Conservation (phyloP, 2,329 filamentous ascomycete species). For the Myriosclerotinia duriaeana region DNA sequence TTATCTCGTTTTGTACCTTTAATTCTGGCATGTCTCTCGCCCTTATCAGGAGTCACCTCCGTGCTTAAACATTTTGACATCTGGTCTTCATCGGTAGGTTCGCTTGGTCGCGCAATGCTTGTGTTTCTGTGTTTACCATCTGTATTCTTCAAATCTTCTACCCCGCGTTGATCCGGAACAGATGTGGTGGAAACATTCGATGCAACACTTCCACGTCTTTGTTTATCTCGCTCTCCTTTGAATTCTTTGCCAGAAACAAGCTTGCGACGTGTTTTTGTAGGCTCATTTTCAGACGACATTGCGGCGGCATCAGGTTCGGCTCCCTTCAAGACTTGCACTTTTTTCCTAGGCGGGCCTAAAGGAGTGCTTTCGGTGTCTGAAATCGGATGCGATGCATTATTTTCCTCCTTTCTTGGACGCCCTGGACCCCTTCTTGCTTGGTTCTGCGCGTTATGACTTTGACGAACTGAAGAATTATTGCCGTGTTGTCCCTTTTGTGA, state of each 20-base stretch:
- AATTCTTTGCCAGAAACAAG: conserved; percentile 63
- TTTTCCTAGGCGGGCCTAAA: conserved; percentile 47
- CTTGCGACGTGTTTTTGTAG: conserved; percentile 58
- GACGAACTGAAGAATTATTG: conserved; percentile 28
- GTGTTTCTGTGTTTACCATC: conserved; percentile 45
- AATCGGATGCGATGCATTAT: conserved; percentile 22
- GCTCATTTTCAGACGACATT: conserved; percentile 50
- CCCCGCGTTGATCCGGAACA: conserved; percentile 49
- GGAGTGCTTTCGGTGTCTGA: conserved; percentile 38
- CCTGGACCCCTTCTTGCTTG: conserved; percentile 47
- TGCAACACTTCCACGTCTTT: conserved; percentile 55
- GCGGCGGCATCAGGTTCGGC: conserved; percentile 55
- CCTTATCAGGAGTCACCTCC: conserved; percentile 29
- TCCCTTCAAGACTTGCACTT: conserved; percentile 50
- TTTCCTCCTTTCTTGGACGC: conserved; percentile 54
- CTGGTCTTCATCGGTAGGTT: conserved; percentile 12
- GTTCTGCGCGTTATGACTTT: conserved; percentile 30
- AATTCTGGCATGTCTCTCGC: conserved; percentile 49
- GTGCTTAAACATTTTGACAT: conserved; percentile 26
- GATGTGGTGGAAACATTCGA: conserved; percentile 54
- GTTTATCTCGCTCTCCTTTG: conserved; percentile 54
- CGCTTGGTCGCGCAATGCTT: conserved; percentile 28
- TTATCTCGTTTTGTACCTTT: conserved; percentile 62
- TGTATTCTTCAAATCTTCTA: conserved; percentile 50
- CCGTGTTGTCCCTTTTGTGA: conserved; percentile 27